phyloP scores from a whole-genome alignment of 2,329 filamentous ascomycete genomes.

The Purpureocillium lavendulum region DNA sequence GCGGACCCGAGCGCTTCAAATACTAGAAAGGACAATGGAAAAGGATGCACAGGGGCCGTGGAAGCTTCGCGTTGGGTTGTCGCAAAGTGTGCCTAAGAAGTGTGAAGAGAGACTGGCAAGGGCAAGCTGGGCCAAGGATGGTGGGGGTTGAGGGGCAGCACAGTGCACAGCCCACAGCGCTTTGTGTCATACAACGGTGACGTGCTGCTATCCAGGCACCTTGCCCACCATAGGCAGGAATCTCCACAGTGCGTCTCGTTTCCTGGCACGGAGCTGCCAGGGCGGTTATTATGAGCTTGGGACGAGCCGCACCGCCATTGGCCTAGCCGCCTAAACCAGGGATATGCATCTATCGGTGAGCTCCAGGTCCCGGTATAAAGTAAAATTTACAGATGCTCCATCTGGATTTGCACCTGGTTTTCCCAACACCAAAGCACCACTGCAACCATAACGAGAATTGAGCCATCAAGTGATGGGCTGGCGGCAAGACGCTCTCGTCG shows the following conservation, averaged over 20 bases:
- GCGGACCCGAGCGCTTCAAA: neutral
- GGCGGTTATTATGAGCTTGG: too few species aligned
- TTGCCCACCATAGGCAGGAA: too few species aligned
- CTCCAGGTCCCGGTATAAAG: too few species aligned
- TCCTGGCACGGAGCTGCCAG: too few species aligned
- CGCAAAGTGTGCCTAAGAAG: constrained; percentile 23
- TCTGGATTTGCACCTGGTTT: neutral
- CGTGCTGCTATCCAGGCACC: constrained; percentile 4
- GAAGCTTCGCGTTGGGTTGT: constrained; percentile 12
- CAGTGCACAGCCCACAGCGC: constrained; percentile 22
- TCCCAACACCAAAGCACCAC: too few species aligned
- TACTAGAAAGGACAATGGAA: neutral
- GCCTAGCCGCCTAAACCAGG: too few species aligned
- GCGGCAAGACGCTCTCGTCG: too few species aligned
- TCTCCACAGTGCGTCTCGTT: too few species aligned
- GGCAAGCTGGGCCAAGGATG: constrained; percentile 14
- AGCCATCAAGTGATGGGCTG: too few species aligned
- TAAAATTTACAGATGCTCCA: neutral
- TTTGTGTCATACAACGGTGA: constrained; percentile 9
- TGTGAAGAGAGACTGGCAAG: constrained; percentile 7
- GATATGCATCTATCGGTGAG: neutral
- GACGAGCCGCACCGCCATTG: too few species aligned
- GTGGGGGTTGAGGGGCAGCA: constrained; percentile 28
- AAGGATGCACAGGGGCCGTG: neutral
- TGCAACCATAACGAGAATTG: too few species aligned